Percentiles rank a stretch among this genome's conserved stretches.
These are phyloP conservation scores for Helminthosporium solani DNA, from an alignment of 2,329 filamentous ascomycete species.

Conservation along the genomic window DNA sequence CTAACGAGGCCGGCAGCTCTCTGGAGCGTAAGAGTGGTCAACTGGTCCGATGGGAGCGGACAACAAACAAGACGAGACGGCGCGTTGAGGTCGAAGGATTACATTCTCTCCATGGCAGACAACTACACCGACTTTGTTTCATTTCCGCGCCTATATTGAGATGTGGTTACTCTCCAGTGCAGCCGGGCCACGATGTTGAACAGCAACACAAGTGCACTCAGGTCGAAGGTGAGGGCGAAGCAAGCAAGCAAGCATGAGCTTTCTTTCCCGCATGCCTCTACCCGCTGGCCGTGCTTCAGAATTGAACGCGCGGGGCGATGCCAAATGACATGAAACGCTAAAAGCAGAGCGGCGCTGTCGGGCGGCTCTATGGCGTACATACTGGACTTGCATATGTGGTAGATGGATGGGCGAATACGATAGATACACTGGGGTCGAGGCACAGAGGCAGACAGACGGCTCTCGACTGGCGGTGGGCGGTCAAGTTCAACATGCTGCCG, in stretches of 20 bases:
- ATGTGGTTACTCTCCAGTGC: conserved; percentile 16
- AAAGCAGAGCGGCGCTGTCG: conserved; percentile 18
- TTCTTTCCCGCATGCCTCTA: conserved; percentile 25
- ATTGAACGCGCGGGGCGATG: conserved; percentile 18
- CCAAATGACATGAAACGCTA: conserved; percentile 30
- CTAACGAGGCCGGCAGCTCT: conserved; percentile 12
- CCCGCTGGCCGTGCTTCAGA: conserved; percentile 23
- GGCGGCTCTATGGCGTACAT: no score
- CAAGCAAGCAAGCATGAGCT: conserved; percentile 21
- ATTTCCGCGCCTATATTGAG: conserved; percentile 22
- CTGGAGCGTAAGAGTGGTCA: conserved; percentile 12
- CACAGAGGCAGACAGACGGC: no score
- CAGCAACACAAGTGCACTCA: not conserved
- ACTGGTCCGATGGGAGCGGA: conserved; percentile 24
- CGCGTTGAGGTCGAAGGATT: conserved; percentile 9
- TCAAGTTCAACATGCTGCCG: no score
- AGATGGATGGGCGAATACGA: no score
- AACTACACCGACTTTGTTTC: conserved; percentile 35
- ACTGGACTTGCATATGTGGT: no score
- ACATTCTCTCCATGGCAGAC: conserved; percentile 1
- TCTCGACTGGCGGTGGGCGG: no score
- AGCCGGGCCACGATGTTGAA: conserved; percentile 23
- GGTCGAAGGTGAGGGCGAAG: not conserved
- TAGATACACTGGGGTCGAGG: no score
- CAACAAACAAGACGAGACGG: conserved; percentile 24